phyloP scores from a whole-genome alignment of 805 yeast genomes.

The Yamadazyma paraphyllophila region DNA sequence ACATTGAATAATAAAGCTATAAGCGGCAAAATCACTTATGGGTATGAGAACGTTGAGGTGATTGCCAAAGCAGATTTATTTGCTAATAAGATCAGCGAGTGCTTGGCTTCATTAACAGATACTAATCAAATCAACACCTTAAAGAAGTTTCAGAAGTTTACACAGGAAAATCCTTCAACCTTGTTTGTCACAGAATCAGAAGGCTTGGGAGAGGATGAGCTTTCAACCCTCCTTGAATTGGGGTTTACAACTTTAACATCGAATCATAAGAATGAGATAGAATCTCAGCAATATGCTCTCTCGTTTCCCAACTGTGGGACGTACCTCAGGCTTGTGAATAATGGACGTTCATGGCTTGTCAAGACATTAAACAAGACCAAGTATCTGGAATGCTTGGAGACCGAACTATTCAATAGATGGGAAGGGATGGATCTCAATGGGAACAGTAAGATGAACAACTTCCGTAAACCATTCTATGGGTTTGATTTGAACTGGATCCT shows the following conservation, averaged over 20 bases:
- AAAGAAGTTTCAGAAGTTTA: conserved; percentile 21
- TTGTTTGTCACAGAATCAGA: conserved; percentile 23
- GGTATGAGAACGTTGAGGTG: conserved; percentile 43
- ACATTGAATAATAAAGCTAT: conserved; percentile 30
- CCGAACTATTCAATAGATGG: conserved; percentile 44
- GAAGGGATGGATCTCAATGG: conserved; percentile 32
- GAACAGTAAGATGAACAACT: conserved; percentile 32
- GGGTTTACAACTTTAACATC: conserved; percentile 48
- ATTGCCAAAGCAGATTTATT: conserved; percentile 27
- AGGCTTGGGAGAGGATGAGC: conserved; percentile 23
- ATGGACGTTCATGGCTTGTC: conserved; percentile 45
- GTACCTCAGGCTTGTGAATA: conserved; percentile 41
- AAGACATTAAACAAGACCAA: conserved; percentile 34
- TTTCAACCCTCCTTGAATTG: conserved; percentile 31
- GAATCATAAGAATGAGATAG: conserved; percentile 43
- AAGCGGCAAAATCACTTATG: conserved; percentile 39
- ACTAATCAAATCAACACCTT: conserved; percentile 16
- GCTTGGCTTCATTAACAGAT: conserved; percentile 7
- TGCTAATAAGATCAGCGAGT: conserved; percentile 9
- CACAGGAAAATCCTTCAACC: conserved; percentile 25
- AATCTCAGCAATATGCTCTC: conserved; percentile 37
- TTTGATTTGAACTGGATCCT: conserved; percentile 48
- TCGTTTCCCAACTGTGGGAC: conserved; percentile 53
- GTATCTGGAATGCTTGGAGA: conserved; percentile 45
- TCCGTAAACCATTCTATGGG: conserved; percentile 50